Evolutionary conservation across 352 stramenopile species (phyloP).

Genomic region (Globisporangium camurandrum): DNA sequence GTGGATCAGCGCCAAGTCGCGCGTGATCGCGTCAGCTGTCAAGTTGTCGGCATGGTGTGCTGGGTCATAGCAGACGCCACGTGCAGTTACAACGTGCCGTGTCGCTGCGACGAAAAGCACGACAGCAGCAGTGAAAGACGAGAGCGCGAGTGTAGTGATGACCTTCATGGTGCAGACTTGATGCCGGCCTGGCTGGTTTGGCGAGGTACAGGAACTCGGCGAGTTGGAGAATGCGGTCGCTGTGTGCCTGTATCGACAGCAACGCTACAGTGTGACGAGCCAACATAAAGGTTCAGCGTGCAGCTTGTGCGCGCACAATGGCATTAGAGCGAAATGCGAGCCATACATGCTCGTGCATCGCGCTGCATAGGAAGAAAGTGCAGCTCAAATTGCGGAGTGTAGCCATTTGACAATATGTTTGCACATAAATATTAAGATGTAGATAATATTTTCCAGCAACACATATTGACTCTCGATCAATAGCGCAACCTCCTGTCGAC

Average conservation of each 20-base stretch:
- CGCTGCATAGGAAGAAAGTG: no score
- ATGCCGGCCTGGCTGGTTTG: neutral
- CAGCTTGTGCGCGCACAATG: no score
- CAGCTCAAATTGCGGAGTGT: no score
- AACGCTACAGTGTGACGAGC: no score
- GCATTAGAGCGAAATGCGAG: no score
- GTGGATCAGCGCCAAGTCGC: conserved; percentile 40
- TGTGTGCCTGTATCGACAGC: neutral
- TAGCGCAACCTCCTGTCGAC: no score
- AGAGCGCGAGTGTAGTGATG: conserved; percentile 13
- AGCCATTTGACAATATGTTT: no score
- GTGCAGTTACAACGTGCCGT: conserved; percentile 7
- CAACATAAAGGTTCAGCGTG: no score
- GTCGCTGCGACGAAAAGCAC: neutral
- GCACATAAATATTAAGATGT: no score
- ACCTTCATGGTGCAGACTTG: conserved; percentile 23
- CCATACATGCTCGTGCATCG: no score
- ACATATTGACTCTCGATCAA: no score
- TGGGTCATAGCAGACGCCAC: conserved; percentile 46
- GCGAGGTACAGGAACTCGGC: conserved; percentile 9
- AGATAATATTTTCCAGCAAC: no score
- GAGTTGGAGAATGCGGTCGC: conserved; percentile 22
- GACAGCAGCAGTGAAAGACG: conserved; percentile 8
- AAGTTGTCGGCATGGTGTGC: conserved; percentile 25
- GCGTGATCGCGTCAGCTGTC: conserved; percentile 26